These are phyloP conservation scores for Bipolaris cookei DNA, from an alignment of 2,329 filamentous ascomycete species.

Conservation along the genomic window DNA sequence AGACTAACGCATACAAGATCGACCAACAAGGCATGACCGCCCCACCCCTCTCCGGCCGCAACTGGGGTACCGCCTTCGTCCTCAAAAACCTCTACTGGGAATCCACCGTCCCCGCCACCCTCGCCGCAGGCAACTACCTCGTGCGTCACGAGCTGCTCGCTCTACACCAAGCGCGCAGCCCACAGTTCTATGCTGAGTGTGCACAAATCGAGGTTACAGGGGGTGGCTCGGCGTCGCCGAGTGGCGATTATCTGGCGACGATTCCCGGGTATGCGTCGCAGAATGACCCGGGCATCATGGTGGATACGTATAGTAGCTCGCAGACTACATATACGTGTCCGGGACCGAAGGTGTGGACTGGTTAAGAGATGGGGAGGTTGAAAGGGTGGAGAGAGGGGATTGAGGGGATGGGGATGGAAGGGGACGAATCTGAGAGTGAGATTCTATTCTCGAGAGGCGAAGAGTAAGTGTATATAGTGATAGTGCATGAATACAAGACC, in stretches of 20 bases:
- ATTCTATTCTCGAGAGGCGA: too few species aligned
- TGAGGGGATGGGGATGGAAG: not conserved
- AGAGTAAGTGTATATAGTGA: not conserved
- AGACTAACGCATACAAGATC: slow-evolving; percentile 20
- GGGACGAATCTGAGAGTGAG: too few species aligned
- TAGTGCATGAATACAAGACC: not conserved
- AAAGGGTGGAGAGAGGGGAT: too few species aligned
- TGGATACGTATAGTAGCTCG: slow-evolving; percentile 57
- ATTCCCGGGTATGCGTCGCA: slow-evolving; percentile 54
- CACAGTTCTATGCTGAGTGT: slow-evolving; percentile 64
- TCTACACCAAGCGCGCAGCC: slow-evolving; percentile 60
- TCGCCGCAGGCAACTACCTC: slow-evolving; percentile 45
- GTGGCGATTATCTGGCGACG: slow-evolving; percentile 51
- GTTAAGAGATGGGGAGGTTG: slow-evolving; percentile 33
- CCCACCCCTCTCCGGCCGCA: slow-evolving; percentile 54
- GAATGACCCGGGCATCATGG: slow-evolving; percentile 58
- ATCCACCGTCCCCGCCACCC: slow-evolving; percentile 57
- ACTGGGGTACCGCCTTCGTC: slow-evolving; percentile 60
- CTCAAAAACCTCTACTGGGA: slow-evolving; percentile 60
- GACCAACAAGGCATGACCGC: slow-evolving; percentile 61
- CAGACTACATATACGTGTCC: slow-evolving; percentile 57
- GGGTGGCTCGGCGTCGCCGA: slow-evolving; percentile 54
- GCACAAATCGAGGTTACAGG: slow-evolving; percentile 63
- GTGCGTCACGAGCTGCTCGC: slow-evolving; percentile 64
- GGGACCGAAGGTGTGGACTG: slow-evolving; percentile 59